Percentiles rank a stretch among this genome's conserved stretches.
These are phyloP conservation scores for Cyclotella atomus DNA, from an alignment of 108 stramenopile species.

Conservation along the genomic window DNA sequence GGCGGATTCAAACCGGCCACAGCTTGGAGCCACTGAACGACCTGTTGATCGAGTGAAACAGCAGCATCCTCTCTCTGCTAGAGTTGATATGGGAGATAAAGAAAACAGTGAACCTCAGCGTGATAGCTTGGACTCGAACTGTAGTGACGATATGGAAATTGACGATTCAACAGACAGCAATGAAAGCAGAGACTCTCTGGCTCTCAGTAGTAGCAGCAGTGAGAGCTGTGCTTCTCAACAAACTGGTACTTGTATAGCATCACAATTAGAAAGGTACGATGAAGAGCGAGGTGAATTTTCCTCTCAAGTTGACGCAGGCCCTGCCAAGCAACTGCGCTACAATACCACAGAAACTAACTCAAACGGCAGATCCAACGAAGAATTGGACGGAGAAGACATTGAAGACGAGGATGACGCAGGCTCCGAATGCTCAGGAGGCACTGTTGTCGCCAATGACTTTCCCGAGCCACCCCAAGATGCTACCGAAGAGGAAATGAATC, in stretches of 20 bases:
- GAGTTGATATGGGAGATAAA: neutral
- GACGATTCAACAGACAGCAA: neutral
- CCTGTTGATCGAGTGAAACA: no score
- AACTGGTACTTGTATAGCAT: neutral
- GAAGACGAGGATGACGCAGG: slow-evolving; percentile 28
- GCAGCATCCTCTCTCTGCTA: no score
- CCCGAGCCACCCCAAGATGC: slow-evolving; percentile 29
- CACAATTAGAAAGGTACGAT: neutral
- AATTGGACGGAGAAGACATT: neutral
- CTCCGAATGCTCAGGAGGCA: slow-evolving; percentile 41
- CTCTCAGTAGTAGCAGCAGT: slow-evolving; percentile 3
- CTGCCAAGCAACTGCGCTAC: neutral
- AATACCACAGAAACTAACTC: neutral
- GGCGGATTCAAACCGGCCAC: no score
- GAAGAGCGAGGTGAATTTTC: neutral
- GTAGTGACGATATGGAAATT: neutral
- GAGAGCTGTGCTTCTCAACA: no score
- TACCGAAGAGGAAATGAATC: slow-evolving; percentile 44
- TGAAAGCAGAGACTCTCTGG: neutral
- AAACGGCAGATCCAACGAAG: neutral
- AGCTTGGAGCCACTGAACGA: no score
- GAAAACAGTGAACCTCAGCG: neutral
- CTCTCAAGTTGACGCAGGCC: neutral
- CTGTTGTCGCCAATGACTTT: slow-evolving; percentile 28
- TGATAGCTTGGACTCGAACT: neutral